Base-by-base conservation (phyloP, 306 rosid genomes). In the Cicer judaicum region DNA sequence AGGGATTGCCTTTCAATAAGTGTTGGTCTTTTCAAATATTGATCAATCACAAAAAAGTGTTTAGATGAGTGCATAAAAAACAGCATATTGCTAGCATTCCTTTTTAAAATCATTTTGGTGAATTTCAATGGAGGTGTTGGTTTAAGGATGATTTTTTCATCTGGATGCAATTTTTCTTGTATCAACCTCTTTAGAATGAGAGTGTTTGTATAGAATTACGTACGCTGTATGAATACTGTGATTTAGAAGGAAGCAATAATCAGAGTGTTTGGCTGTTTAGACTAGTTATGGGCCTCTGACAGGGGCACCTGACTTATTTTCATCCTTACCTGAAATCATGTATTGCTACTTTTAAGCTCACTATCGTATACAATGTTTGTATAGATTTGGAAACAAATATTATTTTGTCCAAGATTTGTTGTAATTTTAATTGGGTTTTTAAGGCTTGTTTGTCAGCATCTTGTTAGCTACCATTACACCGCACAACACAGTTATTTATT, bases 391-490 rank as follows among this genome's bases (percentile, higher is more conserved):
- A 41, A 72, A 43, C 40, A 15, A 44, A 44, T 53, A 10, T 49
- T 38, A 4, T 10, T 24, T 55, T 12, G n/a, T 63, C 42, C 42
- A 46, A 39, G 56, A 24, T 41, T 41, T 47, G 38, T 52, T 65
- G 8, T 12, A 47, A 13, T 36, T 34, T 43, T 55, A 19, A n/a
- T 63, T 52, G 49, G 14, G 11, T 42, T 66, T 60, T 49, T 29
- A 74, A 50, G 67, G 18, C 19, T 29, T 69, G 36, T 14, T 54
- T 76, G 75, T 55, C 42, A 70, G 42, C 19, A 0, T 57, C 53
- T 66, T 66, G 69, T 57, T 65, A 59, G 72, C 67, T 75, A 18
- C 44, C 65, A 13, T 21, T 63, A 13, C 47, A 72, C 13, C 40
- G 12, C 13, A 18, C 66, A 60, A 8, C 46, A 57, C 54, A 3